Evolutionary conservation across 2,329 filamentous ascomycete species (phyloP).

Genomic region (Colletotrichum brevisporum): DNA sequence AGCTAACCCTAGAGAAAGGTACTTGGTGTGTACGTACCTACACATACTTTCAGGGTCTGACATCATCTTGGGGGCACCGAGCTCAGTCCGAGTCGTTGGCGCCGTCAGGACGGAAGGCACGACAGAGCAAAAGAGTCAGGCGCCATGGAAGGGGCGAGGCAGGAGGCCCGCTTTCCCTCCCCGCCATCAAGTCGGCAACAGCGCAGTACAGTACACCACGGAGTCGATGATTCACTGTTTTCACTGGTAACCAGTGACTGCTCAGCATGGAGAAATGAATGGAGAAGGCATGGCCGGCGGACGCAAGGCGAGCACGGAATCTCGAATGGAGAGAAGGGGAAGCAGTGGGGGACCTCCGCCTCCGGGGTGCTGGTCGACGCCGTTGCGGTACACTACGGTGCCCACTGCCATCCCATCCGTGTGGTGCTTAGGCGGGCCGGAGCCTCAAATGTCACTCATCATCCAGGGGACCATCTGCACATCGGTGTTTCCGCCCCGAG

Average conservation of each 20-base stretch:
- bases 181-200: slow-evolving; percentile 25
- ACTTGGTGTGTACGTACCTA: neutral
- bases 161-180: slow-evolving; percentile 22
- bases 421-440: slow-evolving; percentile 32
- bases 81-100: slow-evolving; percentile 22
- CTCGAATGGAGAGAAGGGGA: slow-evolving; percentile 8
- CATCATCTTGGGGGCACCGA: slow-evolving; percentile 37
- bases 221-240: neutral
- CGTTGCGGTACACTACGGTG: slow-evolving; percentile 9
- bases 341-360: neutral
- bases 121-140: neutral
- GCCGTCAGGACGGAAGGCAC: no score
- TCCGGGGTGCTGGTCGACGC: slow-evolving; percentile 10
- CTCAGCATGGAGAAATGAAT: slow-evolving; percentile 34
- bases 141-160: neutral
- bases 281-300: slow-evolving; percentile 10
- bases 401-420: slow-evolving; percentile 30
- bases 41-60: slow-evolving; percentile 26
- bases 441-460: slow-evolving; percentile 36
- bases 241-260: neutral
- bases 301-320: slow-evolving; percentile 1
- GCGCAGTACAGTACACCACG: neutral
- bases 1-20: neutral
- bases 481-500: slow-evolving; percentile 19
- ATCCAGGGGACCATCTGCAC: slow-evolving; percentile 24